phyloP scores from a whole-genome alignment of 345 rosid genomes.

The Aethionema arabicum region DNA sequence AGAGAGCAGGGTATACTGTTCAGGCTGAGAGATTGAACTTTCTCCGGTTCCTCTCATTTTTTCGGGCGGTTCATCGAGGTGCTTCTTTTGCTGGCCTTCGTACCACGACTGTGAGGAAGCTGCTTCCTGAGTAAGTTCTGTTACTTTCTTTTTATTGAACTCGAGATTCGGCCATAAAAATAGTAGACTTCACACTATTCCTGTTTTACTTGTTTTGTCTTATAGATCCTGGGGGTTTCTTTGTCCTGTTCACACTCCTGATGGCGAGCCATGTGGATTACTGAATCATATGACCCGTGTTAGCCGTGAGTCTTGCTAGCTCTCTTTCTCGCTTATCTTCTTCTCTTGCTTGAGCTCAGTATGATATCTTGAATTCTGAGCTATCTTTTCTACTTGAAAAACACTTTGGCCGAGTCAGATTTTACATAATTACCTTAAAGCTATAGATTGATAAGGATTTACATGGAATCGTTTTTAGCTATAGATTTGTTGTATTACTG shows the following conservation, averaged over 20 bases:
- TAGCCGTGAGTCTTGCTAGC: slow-evolving; percentile 61
- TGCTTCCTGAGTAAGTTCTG: slow-evolving; percentile 86
- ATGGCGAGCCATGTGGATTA: slow-evolving; percentile 98
- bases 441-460: neutral
- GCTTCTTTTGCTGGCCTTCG: slow-evolving; percentile 97
- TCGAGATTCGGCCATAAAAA: slow-evolving; percentile 13
- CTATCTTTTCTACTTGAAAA: neutral
- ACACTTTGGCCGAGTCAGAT: slow-evolving; percentile 1
- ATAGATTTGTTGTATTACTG: slow-evolving; percentile 1
- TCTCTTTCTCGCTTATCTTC: slow-evolving; percentile 19
- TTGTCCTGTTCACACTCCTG: slow-evolving; percentile 98
- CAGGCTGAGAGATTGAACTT: slow-evolving; percentile 98
- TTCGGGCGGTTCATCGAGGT: slow-evolving; percentile 94
- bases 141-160: slow-evolving; percentile 9
- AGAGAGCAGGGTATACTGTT: slow-evolving; percentile 96
- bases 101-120: slow-evolving; percentile 92
- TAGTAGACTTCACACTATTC: slow-evolving; percentile 14
- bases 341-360: neutral
- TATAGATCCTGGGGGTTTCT: slow-evolving; percentile 98
- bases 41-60: slow-evolving; percentile 85
- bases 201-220: slow-evolving; percentile 12
- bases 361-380: slow-evolving; percentile 7
- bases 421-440: neutral
- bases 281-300: slow-evolving; percentile 86
- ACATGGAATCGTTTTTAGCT: slow-evolving; percentile 8